These are phyloP conservation scores for Fusarium haematococcum DNA, from an alignment of 2,329 filamentous ascomycete genomes.

Conservation along the genomic window DNA sequence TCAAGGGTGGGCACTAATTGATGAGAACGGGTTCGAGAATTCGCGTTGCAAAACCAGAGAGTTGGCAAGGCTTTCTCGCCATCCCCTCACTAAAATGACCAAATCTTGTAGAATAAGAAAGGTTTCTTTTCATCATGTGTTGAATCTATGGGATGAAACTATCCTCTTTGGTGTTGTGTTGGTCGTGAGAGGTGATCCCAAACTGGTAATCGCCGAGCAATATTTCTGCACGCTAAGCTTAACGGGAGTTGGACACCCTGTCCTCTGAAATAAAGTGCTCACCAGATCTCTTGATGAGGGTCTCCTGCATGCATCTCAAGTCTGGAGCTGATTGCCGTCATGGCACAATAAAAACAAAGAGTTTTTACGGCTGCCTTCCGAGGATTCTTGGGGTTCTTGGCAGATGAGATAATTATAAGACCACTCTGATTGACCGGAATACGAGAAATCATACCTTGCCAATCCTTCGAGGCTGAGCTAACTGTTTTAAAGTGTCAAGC, in stretches of 20 bases:
- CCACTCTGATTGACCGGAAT: neutral
- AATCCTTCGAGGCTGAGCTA: neutral
- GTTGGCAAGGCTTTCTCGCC: neutral
- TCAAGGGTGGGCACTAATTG: neutral
- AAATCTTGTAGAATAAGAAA: neutral
- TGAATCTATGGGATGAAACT: neutral
- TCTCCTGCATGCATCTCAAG: neutral
- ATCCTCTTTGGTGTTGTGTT: neutral
- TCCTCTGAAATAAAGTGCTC: neutral
- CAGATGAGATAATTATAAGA: neutral
- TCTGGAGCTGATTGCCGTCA: neutral
- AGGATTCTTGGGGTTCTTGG: neutral
- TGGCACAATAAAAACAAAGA: neutral
- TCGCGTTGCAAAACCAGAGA: neutral
- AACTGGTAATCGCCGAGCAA: neutral
- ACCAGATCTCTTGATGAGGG: neutral
- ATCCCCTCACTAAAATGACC: neutral
- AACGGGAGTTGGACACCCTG: neutral
- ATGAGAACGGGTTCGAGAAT: neutral
- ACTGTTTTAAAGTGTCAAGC: neutral
- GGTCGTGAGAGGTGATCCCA: neutral
- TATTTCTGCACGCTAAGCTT: neutral
- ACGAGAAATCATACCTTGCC: neutral
- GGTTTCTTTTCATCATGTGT: too few species aligned
- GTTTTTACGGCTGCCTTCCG: neutral